Conservation (phyloP, 2,329 filamentous ascomycete genomes). For the Penicillium sp. region DNA sequence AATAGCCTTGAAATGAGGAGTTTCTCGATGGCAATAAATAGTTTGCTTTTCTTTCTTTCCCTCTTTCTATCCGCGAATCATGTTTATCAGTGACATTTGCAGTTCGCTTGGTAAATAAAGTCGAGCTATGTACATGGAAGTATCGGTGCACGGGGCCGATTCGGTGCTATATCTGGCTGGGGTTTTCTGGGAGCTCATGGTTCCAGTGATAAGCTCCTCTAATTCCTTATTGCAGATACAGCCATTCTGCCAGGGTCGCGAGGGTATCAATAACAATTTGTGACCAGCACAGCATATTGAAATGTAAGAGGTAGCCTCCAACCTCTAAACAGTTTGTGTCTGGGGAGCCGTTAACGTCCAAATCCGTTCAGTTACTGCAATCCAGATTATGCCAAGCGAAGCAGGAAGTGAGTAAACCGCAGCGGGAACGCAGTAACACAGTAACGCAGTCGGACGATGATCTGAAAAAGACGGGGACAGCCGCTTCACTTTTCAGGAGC, state of each 20-base stretch:
- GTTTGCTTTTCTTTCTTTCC: background rate
- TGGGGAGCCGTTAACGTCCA: no score
- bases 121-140: constrained; percentile 1
- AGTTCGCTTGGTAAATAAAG: background rate
- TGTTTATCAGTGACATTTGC: background rate
- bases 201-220: no score
- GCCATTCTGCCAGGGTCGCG: background rate
- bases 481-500: constrained; percentile 70
- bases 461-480: no score
- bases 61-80: background rate
- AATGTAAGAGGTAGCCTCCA: background rate
- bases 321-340: no score
- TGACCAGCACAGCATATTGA: constrained; percentile 2
- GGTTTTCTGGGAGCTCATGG: no score
- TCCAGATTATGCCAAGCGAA: background rate
- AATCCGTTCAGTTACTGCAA: no score
- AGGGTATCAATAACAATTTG: background rate
- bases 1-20: no score
- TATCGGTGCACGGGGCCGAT: background rate
- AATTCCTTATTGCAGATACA: background rate
- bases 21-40: no score
- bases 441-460: background rate
- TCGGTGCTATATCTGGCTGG: background rate
- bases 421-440: no score
- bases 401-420: no score